Evolutionary conservation across 169 alveolate species (phyloP).

Genomic region (Plasmodium fragile): DNA sequence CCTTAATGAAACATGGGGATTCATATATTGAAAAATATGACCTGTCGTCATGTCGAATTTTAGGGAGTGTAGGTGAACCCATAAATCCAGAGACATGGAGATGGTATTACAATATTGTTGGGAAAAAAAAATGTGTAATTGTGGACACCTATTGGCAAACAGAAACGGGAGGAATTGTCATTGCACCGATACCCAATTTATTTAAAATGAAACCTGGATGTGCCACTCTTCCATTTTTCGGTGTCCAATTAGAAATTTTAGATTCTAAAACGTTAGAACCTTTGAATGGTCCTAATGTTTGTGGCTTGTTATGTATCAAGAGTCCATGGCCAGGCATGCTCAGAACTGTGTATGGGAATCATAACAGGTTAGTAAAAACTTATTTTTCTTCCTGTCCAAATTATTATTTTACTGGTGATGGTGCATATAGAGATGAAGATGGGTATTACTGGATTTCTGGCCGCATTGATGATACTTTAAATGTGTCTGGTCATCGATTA

Average conservation of each 20-base stretch:
- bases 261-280: slow-evolving; percentile 92
- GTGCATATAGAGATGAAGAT: slow-evolving; percentile 94
- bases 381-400: slow-evolving; percentile 91
- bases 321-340: slow-evolving; percentile 94
- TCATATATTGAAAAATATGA: slow-evolving; percentile 83
- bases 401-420: slow-evolving; percentile 96
- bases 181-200: slow-evolving; percentile 94
- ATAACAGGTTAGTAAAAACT: slow-evolving; percentile 86
- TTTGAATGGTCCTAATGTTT: slow-evolving; percentile 82
- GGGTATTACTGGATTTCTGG: slow-evolving; percentile 97
- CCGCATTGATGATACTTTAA: slow-evolving; percentile 96
- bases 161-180: slow-evolving; percentile 96
- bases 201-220: slow-evolving; percentile 94
- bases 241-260: slow-evolving; percentile 90
- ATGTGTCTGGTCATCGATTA: slow-evolving; percentile 95
- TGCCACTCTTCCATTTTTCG: slow-evolving; percentile 91
- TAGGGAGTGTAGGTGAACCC: slow-evolving; percentile 95
- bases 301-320: slow-evolving; percentile 91
- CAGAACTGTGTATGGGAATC: slow-evolving; percentile 92
- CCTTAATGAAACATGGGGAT: slow-evolving; percentile 89
- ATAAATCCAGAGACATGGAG: slow-evolving; percentile 96
- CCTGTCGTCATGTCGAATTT: slow-evolving; percentile 82
- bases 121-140: slow-evolving; percentile 85
- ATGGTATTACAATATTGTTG: slow-evolving; percentile 92
- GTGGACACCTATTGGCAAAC: slow-evolving; percentile 99